These are phyloP conservation scores for Colletotrichum cordylinicola DNA, from an alignment of 2,329 filamentous ascomycete genomes.

Conservation along the genomic window DNA sequence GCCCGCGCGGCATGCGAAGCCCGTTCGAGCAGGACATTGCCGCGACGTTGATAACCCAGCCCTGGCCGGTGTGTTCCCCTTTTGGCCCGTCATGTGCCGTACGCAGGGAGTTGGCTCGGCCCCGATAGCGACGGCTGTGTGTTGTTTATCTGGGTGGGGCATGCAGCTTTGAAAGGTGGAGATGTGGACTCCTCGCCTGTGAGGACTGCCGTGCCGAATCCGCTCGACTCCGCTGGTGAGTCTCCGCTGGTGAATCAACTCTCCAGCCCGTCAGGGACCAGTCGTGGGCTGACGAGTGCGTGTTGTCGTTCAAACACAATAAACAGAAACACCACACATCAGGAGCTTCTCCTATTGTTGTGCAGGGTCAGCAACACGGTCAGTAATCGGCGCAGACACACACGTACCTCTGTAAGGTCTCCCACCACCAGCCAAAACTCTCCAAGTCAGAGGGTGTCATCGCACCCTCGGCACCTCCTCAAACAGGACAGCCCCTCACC, in stretches of 20 bases:
- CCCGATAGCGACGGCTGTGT: background rate
- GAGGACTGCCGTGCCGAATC: background rate
- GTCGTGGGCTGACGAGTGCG: background rate
- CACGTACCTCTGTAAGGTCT: background rate
- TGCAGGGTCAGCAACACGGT: background rate
- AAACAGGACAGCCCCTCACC: background rate
- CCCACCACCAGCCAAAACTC: background rate
- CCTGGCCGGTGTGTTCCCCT: background rate
- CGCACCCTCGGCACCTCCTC: background rate
- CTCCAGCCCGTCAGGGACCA: background rate
- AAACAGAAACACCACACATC: background rate
- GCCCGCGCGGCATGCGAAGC: background rate
- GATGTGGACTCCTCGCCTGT: background rate
- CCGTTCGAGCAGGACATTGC: background rate
- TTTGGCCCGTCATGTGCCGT: conserved; percentile 10
- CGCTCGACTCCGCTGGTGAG: background rate
- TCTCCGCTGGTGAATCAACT: background rate
- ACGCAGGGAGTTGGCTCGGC: background rate
- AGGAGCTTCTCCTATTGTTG: background rate
- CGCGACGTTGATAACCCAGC: background rate
- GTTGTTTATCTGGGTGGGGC: conserved; percentile 10
- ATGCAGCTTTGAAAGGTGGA: conserved; percentile 2
- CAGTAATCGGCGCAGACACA: background rate
- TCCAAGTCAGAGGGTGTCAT: background rate
- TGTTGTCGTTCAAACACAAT: background rate